Evolutionary conservation across 2,329 filamentous ascomycete genomes (phyloP).

Genomic region (Colletotrichum liaoningense): DNA sequence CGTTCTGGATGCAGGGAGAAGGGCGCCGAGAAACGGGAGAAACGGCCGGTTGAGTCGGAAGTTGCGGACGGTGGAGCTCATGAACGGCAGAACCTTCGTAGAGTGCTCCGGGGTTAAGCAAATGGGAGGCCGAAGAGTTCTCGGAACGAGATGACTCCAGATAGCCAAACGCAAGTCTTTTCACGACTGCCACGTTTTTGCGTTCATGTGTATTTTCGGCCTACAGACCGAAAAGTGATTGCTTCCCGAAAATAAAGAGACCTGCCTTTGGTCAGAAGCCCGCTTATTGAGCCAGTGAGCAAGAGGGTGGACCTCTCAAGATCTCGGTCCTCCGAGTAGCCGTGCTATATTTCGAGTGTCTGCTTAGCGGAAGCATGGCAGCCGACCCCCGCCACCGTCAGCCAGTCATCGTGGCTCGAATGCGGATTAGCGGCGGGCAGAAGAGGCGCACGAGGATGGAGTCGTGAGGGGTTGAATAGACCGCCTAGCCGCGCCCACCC

Average conservation of each 20-base stretch:
- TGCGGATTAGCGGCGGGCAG: conserved; percentile 17
- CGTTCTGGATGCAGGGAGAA: conserved; percentile 22
- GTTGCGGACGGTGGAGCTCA: neutral
- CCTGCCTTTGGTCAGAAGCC: conserved; percentile 20
- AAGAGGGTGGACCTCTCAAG: neutral
- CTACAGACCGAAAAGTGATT: neutral
- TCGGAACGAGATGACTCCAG: neutral
- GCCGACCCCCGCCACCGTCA: conserved; percentile 25
- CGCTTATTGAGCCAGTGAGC: conserved; percentile 34
- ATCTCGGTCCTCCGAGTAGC: conserved; percentile 17
- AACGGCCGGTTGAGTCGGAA: conserved; percentile 2
- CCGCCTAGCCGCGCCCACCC: conserved; percentile 34
- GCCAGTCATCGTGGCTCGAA: conserved; percentile 19
- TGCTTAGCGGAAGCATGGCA: conserved; percentile 21
- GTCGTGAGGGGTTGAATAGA: conserved; percentile 13
- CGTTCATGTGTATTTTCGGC: neutral
- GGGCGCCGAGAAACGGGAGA: conserved; percentile 8
- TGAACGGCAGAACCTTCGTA: neutral
- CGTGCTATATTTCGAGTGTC: conserved; percentile 27
- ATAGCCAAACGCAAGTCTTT: neutral
- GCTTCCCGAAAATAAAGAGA: conserved; percentile 15
- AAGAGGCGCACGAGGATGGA: conserved; percentile 21
- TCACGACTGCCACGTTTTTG: neutral
- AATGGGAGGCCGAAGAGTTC: neutral
- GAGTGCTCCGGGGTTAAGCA: neutral